Conservation (phyloP, 257 asterid genomes). For the Nicotiana benthamiana region DNA sequence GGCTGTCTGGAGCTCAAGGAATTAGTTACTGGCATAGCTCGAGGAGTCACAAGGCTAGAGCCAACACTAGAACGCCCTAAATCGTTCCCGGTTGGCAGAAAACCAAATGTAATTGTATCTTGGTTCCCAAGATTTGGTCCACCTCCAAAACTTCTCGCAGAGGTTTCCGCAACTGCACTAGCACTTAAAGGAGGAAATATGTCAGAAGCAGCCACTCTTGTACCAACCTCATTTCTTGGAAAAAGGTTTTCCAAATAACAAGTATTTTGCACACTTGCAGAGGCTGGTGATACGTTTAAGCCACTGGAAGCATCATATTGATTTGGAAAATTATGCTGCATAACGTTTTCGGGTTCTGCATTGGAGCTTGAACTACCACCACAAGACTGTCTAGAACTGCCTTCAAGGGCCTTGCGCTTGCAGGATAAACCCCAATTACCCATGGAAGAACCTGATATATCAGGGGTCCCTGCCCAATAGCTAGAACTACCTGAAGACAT, state of each 20-base stretch:
- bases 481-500: constrained; percentile 38
- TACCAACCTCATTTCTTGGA: constrained; percentile 35
- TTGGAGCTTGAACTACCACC: constrained; percentile 58
- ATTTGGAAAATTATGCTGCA: constrained; percentile 35
- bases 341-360: constrained; percentile 32
- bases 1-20: constrained; percentile 33
- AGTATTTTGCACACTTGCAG: constrained; percentile 26
- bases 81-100: constrained; percentile 27
- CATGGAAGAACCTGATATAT: constrained; percentile 45
- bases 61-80: constrained; percentile 32
- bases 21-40: constrained; percentile 26
- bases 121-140: constrained; percentile 32
- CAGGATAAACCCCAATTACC: constrained; percentile 70
- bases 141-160: constrained; percentile 34
- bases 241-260: constrained; percentile 33
- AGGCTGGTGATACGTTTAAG: constrained; percentile 35
- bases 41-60: constrained; percentile 21
- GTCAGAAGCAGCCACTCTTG: constrained; percentile 24
- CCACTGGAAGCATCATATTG: constrained; percentile 31
- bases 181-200: constrained; percentile 34
- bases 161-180: constrained; percentile 32
- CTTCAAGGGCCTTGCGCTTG: constrained; percentile 82
- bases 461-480: constrained; percentile 27
- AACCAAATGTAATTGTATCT: constrained; percentile 35
- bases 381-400: constrained; percentile 51